Evolutionary conservation across 1,139 yeast species (phyloP).

Genomic region (Protomyces inouyei): DNA sequence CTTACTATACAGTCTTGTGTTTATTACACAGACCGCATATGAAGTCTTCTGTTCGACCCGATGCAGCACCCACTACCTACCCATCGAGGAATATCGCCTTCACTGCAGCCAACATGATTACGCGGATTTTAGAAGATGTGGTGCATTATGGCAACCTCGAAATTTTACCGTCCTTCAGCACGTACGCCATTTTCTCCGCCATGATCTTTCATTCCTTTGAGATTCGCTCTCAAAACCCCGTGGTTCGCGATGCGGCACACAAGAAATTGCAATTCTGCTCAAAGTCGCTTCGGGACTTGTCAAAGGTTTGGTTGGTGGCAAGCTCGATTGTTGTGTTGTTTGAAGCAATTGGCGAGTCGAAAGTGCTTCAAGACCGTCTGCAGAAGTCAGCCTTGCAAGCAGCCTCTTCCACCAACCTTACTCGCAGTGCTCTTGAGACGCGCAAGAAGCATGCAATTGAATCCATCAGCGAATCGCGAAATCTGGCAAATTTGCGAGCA

Average conservation of each 20-base stretch:
- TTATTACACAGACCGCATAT: conserved; percentile 70
- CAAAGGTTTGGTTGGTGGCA: conserved; percentile 46
- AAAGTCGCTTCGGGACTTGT: conserved; percentile 51
- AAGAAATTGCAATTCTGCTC: conserved; percentile 53
- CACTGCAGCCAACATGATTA: conserved; percentile 78
- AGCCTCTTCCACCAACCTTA: conserved; percentile 32
- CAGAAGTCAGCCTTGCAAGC: conserved; percentile 37
- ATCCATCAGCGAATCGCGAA: conserved; percentile 11
- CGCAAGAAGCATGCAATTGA: conserved; percentile 25
- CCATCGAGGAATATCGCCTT: conserved; percentile 83
- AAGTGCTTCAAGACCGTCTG: conserved; percentile 34
- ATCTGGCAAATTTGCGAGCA: conserved; percentile 3
- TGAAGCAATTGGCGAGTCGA: conserved; percentile 33
- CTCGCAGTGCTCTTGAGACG: conserved; percentile 26
- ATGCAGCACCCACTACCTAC: conserved; percentile 49
- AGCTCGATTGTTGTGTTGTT: conserved; percentile 40
- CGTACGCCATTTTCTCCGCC: conserved; percentile 58
- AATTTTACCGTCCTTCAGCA: conserved; percentile 55
- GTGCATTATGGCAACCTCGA: conserved; percentile 50
- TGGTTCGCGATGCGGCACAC: conserved; percentile 57
- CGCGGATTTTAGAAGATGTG: conserved; percentile 59
- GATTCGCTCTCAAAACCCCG: conserved; percentile 55
- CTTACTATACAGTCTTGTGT: conserved; percentile 67
- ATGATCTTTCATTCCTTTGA: conserved; percentile 70
- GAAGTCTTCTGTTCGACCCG: conserved; percentile 34